Evolutionary conservation across 495 filamentous ascomycete genomes (phyloP).

Genomic region (Hypoxylon fragiforme): DNA sequence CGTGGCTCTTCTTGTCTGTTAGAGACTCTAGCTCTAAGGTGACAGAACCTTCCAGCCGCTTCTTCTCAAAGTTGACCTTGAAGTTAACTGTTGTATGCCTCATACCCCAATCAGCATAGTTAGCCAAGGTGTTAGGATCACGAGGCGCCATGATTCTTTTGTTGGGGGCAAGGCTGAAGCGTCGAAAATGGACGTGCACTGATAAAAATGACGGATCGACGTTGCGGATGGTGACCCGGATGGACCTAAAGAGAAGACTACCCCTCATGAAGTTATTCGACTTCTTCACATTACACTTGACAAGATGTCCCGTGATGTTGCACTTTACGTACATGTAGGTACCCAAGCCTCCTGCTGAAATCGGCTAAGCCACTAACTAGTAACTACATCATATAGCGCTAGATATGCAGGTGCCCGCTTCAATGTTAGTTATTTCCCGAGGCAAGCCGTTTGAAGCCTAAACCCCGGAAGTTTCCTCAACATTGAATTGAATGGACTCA

Average conservation of each 20-base stretch:
- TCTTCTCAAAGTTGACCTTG: conserved; percentile 77
- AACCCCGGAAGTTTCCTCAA: background rate
- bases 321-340: background rate
- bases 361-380: conserved; percentile 12
- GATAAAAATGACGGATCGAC: conserved; percentile 11
- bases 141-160: conserved; percentile 59
- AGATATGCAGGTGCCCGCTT: background rate
- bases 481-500: background rate
- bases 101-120: conserved; percentile 83
- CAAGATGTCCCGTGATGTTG: too few species aligned
- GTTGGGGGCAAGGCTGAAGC: conserved; percentile 28
- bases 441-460: conserved; percentile 13
- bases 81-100: conserved; percentile 79
- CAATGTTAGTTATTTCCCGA: conserved; percentile 5
- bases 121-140: conserved; percentile 90
- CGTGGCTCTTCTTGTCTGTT: conserved; percentile 66
- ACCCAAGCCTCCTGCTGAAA: conserved; percentile 26
- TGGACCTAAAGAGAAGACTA: conserved; percentile 28
- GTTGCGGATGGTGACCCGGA: conserved; percentile 31
- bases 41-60: conserved; percentile 74
- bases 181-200: conserved; percentile 26
- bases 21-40: conserved; percentile 71
- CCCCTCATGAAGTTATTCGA: conserved; percentile 31
- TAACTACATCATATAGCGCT: background rate
- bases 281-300: conserved; percentile 27